Evolutionary conservation across 106 monocot species (phyloP).

Genomic region (Dioscorea alata): DNA sequence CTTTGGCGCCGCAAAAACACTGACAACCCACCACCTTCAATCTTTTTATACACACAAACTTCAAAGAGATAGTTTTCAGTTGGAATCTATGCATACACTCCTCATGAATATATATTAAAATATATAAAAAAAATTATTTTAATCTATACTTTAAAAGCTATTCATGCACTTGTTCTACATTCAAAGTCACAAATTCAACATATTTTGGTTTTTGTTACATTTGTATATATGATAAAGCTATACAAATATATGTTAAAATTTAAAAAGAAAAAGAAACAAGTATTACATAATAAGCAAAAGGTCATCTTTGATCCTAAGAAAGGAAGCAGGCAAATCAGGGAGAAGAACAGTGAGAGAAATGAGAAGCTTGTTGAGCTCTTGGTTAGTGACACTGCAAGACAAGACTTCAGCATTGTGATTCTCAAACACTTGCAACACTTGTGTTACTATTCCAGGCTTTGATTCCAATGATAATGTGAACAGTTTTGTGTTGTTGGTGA

Average conservation of each 20-base stretch:
- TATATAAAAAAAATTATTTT: no score
- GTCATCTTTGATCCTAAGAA: constrained; percentile 26
- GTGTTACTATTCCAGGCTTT: constrained; percentile 1
- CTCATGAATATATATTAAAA: no score
- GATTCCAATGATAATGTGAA: constrained; percentile 15
- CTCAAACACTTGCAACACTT: constrained; percentile 34
- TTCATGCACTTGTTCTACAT: no score
- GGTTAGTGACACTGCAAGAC: constrained; percentile 8
- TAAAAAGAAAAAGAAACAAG: not conserved
- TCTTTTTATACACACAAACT: not conserved
- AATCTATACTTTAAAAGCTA: no score
- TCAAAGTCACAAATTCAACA: no score
- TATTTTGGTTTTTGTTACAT: no score
- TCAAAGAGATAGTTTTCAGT: not conserved
- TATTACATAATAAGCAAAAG: constrained; percentile 14
- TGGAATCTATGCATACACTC: not conserved
- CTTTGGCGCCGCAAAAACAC: not conserved
- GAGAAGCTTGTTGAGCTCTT: not conserved
- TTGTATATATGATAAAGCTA: no score
- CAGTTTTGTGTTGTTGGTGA: constrained; percentile 22
- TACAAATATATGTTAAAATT: not conserved
- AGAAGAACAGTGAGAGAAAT: constrained; percentile 15
- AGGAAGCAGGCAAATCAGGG: not conserved
- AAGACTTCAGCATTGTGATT: constrained; percentile 30
- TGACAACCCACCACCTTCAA: not conserved